Conservation (phyloP, 2,329 filamentous ascomycete species). For the Ceratocystis cacaofunesta region DNA sequence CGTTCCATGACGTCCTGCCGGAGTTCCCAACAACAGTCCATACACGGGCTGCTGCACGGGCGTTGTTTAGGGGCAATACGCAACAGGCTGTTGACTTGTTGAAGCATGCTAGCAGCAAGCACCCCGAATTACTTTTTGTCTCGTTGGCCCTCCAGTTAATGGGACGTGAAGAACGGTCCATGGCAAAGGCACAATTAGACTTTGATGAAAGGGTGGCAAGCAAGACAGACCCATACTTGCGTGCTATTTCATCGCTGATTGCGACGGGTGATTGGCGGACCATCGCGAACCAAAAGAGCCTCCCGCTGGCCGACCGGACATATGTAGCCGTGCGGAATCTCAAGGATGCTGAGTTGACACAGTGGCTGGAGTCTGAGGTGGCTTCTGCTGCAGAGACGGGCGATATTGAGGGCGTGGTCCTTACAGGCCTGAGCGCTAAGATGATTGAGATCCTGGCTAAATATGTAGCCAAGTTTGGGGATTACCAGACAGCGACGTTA, state of each 20-base stretch:
- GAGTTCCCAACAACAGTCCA: constrained; percentile 40
- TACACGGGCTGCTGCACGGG: constrained; percentile 63
- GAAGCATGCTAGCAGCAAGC: constrained; percentile 47
- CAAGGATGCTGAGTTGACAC: constrained; percentile 43
- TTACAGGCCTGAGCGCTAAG: constrained; percentile 60
- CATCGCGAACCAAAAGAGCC: constrained; percentile 56
- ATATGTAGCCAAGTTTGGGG: constrained; percentile 60
- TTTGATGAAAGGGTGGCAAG: constrained; percentile 45
- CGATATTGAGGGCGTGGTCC: constrained; percentile 61
- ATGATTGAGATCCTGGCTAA: constrained; percentile 61
- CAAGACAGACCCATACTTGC: constrained; percentile 62
- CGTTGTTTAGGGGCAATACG: constrained; percentile 57
- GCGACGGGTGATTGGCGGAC: constrained; percentile 61
- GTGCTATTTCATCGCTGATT: constrained; percentile 64
- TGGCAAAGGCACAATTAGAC: constrained; percentile 37
- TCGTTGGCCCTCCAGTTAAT: constrained; percentile 52
- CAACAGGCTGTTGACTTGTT: constrained; percentile 55
- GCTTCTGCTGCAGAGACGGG: constrained; percentile 34
- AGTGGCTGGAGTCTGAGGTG: constrained; percentile 54
- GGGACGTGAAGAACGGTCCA: constrained; percentile 32
- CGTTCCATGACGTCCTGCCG: constrained; percentile 29
- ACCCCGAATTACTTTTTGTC: constrained; percentile 52
- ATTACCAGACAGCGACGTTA: constrained; percentile 65
- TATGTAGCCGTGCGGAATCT: constrained; percentile 58
- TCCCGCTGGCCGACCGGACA: constrained; percentile 60